Conservation (phyloP, 139 green algal genomes). For the Astrephomene gubernaculifera region DNA sequence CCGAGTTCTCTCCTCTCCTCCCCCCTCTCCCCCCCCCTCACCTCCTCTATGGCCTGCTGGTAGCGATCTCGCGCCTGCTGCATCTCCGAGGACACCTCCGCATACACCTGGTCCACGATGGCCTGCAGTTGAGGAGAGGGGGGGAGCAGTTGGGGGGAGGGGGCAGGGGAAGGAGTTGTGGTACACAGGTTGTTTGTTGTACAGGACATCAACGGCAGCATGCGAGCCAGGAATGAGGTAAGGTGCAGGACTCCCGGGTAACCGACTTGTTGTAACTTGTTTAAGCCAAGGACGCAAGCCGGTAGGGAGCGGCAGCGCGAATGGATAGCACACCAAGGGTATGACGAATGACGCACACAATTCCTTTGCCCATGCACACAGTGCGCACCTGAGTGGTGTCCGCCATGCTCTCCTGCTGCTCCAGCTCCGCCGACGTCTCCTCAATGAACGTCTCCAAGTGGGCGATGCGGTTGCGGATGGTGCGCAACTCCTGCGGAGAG, state of each 20-base stretch:
- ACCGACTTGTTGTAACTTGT: no score
- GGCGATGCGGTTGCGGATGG: not conserved
- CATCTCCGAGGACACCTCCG: slow-evolving; percentile 45
- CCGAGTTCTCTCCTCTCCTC: not conserved
- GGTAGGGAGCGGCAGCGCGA: no score
- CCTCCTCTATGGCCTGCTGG: slow-evolving; percentile 46
- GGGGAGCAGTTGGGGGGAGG: not conserved
- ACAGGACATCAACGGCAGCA: no score
- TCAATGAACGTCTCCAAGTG: slow-evolving; percentile 36
- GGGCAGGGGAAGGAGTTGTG: no score
- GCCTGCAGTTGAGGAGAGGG: not conserved
- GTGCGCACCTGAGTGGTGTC: slow-evolving; percentile 15
- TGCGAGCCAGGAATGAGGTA: no score
- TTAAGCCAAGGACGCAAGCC: no score
- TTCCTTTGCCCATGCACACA: no score
- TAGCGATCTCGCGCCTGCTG: slow-evolving; percentile 22
- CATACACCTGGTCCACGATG: slow-evolving; percentile 43
- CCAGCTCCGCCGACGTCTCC: slow-evolving; percentile 21
- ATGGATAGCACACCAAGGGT: no score
- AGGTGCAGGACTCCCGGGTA: no score
- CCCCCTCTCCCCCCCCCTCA: not conserved
- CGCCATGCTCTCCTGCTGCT: slow-evolving; percentile 38
- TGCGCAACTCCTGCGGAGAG: slow-evolving; percentile 40
- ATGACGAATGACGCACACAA: no score
- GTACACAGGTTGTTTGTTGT: no score